A percentile compares a stretch with the other conserved stretches of the same genome.
Evolutionary conservation across 352 stramenopile species (phyloP).

Genomic region (Phytophthora cryptogea): DNA sequence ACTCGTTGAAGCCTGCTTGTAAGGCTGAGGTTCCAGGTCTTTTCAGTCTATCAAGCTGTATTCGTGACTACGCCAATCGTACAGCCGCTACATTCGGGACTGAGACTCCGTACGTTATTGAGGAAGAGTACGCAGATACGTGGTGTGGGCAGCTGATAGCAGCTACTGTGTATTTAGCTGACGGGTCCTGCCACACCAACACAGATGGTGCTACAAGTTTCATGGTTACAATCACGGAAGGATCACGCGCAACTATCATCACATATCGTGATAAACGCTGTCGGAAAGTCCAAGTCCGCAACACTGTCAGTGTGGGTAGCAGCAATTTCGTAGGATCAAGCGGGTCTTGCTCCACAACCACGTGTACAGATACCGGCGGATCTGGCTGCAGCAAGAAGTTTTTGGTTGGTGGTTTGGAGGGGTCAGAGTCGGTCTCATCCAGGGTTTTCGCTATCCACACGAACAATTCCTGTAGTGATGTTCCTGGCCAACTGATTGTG

Average conservation of each 20-base stretch:
- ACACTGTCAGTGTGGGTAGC: neutral
- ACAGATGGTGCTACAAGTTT: too few species aligned
- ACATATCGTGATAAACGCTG: too few species aligned
- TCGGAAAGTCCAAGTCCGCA: too few species aligned
- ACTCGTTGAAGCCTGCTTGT: neutral
- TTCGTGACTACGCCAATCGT: neutral
- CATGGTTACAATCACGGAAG: too few species aligned
- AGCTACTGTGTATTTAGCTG: conserved; percentile 8
- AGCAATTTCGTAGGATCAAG: neutral
- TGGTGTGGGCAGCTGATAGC: neutral
- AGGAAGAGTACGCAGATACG: conserved; percentile 5
- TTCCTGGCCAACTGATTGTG: conserved; percentile 5
- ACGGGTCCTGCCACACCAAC: neutral
- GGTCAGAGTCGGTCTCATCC: neutral
- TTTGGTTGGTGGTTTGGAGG: conserved; percentile 2
- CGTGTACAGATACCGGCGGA: neutral
- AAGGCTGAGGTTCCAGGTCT: neutral
- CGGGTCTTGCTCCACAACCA: neutral
- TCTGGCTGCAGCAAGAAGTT: conserved; percentile 10
- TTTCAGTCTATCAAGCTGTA: conserved; percentile 9
- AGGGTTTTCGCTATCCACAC: neutral
- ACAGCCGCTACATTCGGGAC: neutral
- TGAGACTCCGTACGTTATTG: conserved; percentile 10
- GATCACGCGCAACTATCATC: too few species aligned
- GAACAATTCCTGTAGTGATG: conserved; percentile 4